Base-by-base conservation (phyloP, 805 yeast species). In the Monosporozyma yasuniensis region DNA sequence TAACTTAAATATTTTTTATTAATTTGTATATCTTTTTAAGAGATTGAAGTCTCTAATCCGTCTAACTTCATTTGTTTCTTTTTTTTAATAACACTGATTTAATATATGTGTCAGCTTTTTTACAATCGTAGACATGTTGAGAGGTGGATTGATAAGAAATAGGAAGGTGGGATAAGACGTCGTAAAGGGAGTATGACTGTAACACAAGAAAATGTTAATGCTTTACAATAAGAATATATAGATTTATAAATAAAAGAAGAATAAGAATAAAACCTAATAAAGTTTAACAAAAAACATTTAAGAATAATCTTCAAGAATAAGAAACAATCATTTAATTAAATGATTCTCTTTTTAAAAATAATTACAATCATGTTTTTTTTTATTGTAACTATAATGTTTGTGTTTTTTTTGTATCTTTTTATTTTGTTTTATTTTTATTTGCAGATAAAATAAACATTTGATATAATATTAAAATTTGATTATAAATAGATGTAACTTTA, bases 371-470 rank as follows among this genome's bases (percentile, higher is more conserved):
- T 14, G 10, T 9, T 30, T 32, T 28, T 32, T 32, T 14, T 9
- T 11, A 19, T 39, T 19, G 16, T n/a, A 18, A 39, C 14, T 39
- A 12, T 39, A 21, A 27, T 39, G 5, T 39, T 39, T 18, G 22
- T 39, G 21, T 11, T 39, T 39, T 39, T 39, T 39, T 39, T 39
- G 21, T 19, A 8, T 19, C 27, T 39, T 39, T 39, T 39, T 39
- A 39, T 39, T 39, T 39, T 39, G 28, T 39, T 39, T 39, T 39
- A 39, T 39, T 39, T 21, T 39, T 39, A 21, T 39, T 39, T 39
- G 42, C 42, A 39, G 25, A 39, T 39, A 39, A 39, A 39, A 39
- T 39, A 39, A 39, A 39, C 42, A 39, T 39, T 39, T 39, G 42
- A 39, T 21, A 39, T 39, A 39, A 39, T 39, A 39, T 39, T 39